phyloP scores from a whole-genome alignment of 2,329 filamentous ascomycete genomes.

The Aspergillus sp. region DNA sequence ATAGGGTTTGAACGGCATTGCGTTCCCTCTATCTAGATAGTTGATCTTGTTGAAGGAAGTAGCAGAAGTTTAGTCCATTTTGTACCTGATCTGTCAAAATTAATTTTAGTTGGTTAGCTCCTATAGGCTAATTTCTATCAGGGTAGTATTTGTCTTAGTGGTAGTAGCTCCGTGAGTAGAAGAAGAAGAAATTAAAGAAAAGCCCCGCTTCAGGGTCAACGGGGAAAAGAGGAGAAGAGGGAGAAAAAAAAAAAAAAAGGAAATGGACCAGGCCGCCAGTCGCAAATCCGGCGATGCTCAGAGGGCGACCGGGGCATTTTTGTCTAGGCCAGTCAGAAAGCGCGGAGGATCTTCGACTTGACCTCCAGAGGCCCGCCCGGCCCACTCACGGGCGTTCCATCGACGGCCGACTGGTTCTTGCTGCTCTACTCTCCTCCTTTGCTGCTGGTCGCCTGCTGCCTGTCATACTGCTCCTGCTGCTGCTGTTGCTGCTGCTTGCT shows the following conservation, averaged over 20 bases:
- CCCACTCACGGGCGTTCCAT: constrained; percentile 24
- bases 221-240: not conserved
- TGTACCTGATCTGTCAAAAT: not conserved
- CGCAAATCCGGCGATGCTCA: constrained; percentile 8
- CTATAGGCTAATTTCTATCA: no score
- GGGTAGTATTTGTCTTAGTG: no score
- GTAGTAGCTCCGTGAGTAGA: not conserved
- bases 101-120: no score
- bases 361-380: constrained; percentile 22
- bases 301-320: constrained; percentile 14
- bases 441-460: constrained; percentile 12
- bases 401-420: constrained; percentile 15
- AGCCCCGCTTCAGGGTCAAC: constrained; percentile 2
- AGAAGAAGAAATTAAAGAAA: not conserved
- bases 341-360: constrained; percentile 28
- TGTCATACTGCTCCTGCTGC: constrained; percentile 18
- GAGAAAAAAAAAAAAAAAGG: no score
- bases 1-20: not conserved
- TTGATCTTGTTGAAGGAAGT: no score
- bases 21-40: not conserved
- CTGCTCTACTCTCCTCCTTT: not conserved
- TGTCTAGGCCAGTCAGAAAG: constrained; percentile 21
- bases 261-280: not conserved
- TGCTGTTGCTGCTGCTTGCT: not conserved
- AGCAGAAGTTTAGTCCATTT: not conserved